Conservation (phyloP, 495 filamentous ascomycete genomes). For the Trichoderma gamsii region DNA sequence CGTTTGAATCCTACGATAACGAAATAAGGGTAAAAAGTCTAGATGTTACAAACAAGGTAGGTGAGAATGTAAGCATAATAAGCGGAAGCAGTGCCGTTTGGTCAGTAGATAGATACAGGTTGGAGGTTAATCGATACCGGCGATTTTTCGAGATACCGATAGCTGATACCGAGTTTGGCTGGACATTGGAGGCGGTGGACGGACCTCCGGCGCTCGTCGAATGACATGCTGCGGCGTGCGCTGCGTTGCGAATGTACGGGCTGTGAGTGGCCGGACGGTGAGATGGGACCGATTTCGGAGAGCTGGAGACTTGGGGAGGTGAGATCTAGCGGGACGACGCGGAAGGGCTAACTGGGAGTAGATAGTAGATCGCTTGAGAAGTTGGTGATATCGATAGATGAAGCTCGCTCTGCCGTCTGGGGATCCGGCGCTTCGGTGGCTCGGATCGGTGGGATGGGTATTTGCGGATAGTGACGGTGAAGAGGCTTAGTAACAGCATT, state of each 20-base stretch:
- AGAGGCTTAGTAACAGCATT: neutral
- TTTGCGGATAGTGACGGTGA: neutral
- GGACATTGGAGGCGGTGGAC: neutral
- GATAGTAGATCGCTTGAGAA: neutral
- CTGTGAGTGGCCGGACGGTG: neutral
- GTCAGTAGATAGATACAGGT: no score
- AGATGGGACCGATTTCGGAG: neutral
- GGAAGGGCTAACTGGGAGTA: neutral
- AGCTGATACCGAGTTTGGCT: neutral
- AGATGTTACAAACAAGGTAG: no score
- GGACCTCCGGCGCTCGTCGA: neutral
- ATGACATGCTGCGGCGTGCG: neutral
- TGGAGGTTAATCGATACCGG: no score
- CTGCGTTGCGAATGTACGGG: neutral
- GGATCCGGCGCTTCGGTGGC: neutral
- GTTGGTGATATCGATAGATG: no score
- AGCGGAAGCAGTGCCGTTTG: no score
- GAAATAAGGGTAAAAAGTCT: no score
- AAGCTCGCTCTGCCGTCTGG: neutral
- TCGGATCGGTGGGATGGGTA: neutral
- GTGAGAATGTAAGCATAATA: no score
- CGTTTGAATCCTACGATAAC: no score
- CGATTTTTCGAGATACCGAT: no score
- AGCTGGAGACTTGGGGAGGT: neutral
- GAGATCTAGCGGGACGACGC: neutral